Conservation (phyloP, 805 yeast genomes). For the Kuraishia floccosa region DNA sequence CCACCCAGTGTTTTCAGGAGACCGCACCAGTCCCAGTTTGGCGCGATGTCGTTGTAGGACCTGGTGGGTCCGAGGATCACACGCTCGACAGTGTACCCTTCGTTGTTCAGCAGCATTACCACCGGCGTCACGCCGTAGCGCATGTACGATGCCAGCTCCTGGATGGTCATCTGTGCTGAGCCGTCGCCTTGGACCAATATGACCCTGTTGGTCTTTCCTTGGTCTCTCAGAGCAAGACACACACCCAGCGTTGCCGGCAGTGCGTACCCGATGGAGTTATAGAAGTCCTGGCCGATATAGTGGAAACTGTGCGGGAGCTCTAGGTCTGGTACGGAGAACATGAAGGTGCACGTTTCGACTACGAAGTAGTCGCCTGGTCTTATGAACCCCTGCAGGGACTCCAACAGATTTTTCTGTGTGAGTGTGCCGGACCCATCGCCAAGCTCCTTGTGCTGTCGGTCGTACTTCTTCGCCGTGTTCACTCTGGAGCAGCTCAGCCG, state of each 20-base stretch:
- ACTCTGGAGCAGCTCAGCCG: background rate
- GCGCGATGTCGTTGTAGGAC: conserved; percentile 72
- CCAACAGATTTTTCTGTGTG: background rate
- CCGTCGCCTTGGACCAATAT: conserved; percentile 85
- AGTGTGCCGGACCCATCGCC: background rate
- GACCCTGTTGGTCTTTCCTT: conserved; percentile 36
- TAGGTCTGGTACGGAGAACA: conserved; percentile 64
- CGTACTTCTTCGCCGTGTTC: background rate
- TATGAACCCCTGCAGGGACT: conserved; percentile 13
- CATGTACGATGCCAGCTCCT: conserved; percentile 62
- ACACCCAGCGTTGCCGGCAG: conserved; percentile 82
- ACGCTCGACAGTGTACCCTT: conserved; percentile 87
- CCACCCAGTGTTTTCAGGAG: conserved; percentile 25
- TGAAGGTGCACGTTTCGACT: conserved; percentile 75
- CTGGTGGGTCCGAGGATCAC: conserved; percentile 69
- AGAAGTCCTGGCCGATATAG: conserved; percentile 59
- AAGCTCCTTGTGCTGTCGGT: background rate
- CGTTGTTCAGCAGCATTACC: conserved; percentile 68
- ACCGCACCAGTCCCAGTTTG: conserved; percentile 64
- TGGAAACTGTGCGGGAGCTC: conserved; percentile 42
- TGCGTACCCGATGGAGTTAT: conserved; percentile 81
- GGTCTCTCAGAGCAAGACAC: conserved; percentile 57
- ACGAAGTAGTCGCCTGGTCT: conserved; percentile 58
- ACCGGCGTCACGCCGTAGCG: conserved; percentile 53
- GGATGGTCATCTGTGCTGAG: conserved; percentile 88